phyloP scores from a whole-genome alignment of 768 basidiomycete genomes.

The Rhizopogon roseolus region DNA sequence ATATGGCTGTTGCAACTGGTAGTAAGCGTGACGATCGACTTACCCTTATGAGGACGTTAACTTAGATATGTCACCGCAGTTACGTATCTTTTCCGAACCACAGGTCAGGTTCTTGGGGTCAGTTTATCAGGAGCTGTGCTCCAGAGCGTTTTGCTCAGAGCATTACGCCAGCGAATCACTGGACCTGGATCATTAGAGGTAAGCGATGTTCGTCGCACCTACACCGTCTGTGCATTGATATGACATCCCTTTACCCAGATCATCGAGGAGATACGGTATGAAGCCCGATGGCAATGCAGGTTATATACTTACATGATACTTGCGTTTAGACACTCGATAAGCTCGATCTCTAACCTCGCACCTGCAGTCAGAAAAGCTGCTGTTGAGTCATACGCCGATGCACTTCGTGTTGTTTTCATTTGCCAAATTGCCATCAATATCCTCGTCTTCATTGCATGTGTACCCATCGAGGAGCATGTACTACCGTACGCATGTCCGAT shows the following conservation, averaged over 20 bases:
- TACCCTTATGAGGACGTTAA: neutral
- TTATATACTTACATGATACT: slow-evolving; percentile 11
- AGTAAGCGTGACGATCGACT: slow-evolving; percentile 50
- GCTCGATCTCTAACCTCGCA: slow-evolving; percentile 62
- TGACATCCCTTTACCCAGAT: slow-evolving; percentile 39
- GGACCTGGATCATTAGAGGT: slow-evolving; percentile 74
- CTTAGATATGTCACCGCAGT: slow-evolving; percentile 42
- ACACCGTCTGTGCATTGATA: neutral
- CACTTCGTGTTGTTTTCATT: slow-evolving; percentile 79
- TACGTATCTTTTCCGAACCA: slow-evolving; percentile 89
- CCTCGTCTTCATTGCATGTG: slow-evolving; percentile 59
- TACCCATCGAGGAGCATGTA: slow-evolving; percentile 73
- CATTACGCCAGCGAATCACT: slow-evolving; percentile 69
- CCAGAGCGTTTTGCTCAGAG: slow-evolving; percentile 69
- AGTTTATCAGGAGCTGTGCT: slow-evolving; percentile 80
- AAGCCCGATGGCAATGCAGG: slow-evolving; percentile 9
- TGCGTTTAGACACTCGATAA: slow-evolving; percentile 57
- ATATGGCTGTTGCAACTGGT: slow-evolving; percentile 86
- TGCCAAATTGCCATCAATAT: slow-evolving; percentile 68
- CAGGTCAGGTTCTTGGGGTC: slow-evolving; percentile 94
- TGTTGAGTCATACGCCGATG: slow-evolving; percentile 72
- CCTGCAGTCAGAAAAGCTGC: slow-evolving; percentile 55
- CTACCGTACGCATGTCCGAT: slow-evolving; percentile 35
- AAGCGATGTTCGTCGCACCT: slow-evolving; percentile 24
- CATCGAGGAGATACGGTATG: slow-evolving; percentile 66